Evolutionary conservation across 1,284 basidiomycete genomes (phyloP).

Genomic region (Polyporus tsugae): DNA sequence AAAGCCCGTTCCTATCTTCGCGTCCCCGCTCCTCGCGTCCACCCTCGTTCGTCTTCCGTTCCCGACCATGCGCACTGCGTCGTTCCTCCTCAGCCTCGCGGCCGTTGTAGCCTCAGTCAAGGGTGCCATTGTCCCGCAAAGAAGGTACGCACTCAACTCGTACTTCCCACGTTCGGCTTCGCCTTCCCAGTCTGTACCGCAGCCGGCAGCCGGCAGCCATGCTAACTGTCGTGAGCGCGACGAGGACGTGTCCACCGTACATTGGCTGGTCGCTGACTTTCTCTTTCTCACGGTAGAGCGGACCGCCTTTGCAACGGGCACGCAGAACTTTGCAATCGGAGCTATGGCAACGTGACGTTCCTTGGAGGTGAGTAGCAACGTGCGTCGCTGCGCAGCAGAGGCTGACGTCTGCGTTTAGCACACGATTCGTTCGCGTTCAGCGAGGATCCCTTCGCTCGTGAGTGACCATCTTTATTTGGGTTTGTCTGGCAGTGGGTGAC

Average conservation of each 20-base stretch:
- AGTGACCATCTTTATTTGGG: slow-evolving; percentile 30
- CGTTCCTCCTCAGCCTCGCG: slow-evolving; percentile 20
- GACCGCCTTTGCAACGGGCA: slow-evolving; percentile 58
- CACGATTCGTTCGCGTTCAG: slow-evolving; percentile 77
- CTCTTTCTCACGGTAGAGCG: slow-evolving; percentile 22
- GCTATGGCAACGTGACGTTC: slow-evolving; percentile 69
- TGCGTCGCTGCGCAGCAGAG: background rate
- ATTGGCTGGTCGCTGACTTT: background rate
- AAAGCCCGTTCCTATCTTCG: slow-evolving; percentile 10
- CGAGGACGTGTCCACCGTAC: background rate
- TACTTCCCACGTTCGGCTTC: background rate
- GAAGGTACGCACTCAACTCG: slow-evolving; percentile 18
- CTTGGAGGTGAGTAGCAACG: slow-evolving; percentile 50
- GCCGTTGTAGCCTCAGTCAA: slow-evolving; percentile 25
- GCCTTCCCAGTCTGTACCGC: background rate
- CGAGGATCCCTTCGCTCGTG: slow-evolving; percentile 55
- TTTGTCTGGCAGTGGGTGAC: background rate
- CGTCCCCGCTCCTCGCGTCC: slow-evolving; percentile 13
- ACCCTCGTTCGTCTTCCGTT: slow-evolving; percentile 4
- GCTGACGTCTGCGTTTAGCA: slow-evolving; percentile 42
- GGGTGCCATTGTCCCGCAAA: slow-evolving; percentile 23
- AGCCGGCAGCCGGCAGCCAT: background rate
- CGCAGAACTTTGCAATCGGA: slow-evolving; percentile 64
- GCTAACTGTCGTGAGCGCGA: slow-evolving; percentile 5
- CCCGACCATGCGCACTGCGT: slow-evolving; percentile 29